Evolutionary conservation across 2,329 filamentous ascomycete genomes (phyloP).

Genomic region (Hypomyces rosellus): DNA sequence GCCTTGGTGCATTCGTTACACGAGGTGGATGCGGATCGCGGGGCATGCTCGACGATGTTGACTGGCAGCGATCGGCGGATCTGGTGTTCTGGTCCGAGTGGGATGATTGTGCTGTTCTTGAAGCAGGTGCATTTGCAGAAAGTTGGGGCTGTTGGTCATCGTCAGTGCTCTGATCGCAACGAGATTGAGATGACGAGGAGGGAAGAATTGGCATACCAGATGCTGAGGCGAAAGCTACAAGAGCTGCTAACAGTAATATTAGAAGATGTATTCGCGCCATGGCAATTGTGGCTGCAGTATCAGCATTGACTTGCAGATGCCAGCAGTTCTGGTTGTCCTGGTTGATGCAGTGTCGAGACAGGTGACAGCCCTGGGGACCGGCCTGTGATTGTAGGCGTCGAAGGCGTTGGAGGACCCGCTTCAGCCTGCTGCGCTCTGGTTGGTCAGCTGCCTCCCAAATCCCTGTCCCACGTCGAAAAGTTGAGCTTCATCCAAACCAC

Average conservation of each 20-base stretch:
- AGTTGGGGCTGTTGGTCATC: constrained; percentile 46
- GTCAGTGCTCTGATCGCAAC: not conserved
- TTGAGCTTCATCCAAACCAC: constrained; percentile 3
- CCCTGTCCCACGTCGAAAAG: constrained; percentile 14
- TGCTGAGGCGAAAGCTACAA: constrained; percentile 33
- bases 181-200: not conserved
- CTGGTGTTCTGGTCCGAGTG: constrained; percentile 42
- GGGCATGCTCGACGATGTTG: constrained; percentile 16
- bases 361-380: not conserved
- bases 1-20: constrained; percentile 59
- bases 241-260: constrained; percentile 29
- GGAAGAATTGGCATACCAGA: constrained; percentile 30
- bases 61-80: constrained; percentile 15
- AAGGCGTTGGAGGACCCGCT: constrained; percentile 7
- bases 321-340: not conserved
- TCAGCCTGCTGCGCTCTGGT: constrained; percentile 20
- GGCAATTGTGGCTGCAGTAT: constrained; percentile 9
- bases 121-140: constrained; percentile 69
- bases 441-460: constrained; percentile 14
- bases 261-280: constrained; percentile 37
- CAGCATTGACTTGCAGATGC: not conserved
- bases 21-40: constrained; percentile 36
- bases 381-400: not conserved
- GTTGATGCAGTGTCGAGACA: not conserved
- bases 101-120: constrained; percentile 62